A percentile compares a stretch with the other conserved stretches of the same genome.
Conservation (phyloP, 768 basidiomycete species). For the Leccinum aurantiacum region DNA sequence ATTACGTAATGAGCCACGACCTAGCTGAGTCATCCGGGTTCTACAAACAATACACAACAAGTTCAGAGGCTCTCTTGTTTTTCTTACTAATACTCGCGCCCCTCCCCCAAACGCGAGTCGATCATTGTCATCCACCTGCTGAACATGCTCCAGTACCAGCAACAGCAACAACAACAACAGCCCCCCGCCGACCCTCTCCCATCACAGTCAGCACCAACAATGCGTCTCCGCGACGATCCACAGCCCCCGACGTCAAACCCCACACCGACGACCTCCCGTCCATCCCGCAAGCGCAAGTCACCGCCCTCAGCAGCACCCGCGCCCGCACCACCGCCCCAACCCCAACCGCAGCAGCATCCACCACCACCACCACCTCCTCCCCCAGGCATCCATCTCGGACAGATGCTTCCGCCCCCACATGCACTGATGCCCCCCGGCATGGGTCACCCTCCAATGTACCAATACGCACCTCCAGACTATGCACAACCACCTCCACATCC, state of each 20-base stretch:
- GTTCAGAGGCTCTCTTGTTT: constrained; percentile 15
- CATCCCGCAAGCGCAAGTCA: constrained; percentile 65
- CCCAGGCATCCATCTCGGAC: constrained; percentile 43
- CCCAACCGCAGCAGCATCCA: constrained; percentile 26
- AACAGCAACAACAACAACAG: constrained; percentile 18
- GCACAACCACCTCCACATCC: constrained; percentile 25
- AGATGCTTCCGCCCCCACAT: constrained; percentile 55
- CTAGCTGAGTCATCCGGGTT: constrained; percentile 7
- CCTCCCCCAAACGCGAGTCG: constrained; percentile 33
- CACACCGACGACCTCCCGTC: constrained; percentile 23
- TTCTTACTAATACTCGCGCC: constrained; percentile 41
- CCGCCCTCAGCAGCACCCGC: constrained; percentile 44
- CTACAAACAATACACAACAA: constrained; percentile 28
- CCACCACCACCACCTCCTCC: constrained; percentile 36
- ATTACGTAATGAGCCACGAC: constrained; percentile 13
- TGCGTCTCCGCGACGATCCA: constrained; percentile 66
- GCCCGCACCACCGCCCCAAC: constrained; percentile 10
- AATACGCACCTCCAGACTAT: constrained; percentile 36
- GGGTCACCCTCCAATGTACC: constrained; percentile 32
- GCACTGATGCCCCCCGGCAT: constrained; percentile 47
- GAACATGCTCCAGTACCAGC: constrained; percentile 33
- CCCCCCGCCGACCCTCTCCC: constrained; percentile 17
- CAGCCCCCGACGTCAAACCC: constrained; percentile 15
- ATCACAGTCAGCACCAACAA: constrained; percentile 28
- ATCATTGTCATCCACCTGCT: constrained; percentile 24